Base-by-base conservation (phyloP, 108 stramenopile species). In the Cyclotella choctawhatcheeana region DNA sequence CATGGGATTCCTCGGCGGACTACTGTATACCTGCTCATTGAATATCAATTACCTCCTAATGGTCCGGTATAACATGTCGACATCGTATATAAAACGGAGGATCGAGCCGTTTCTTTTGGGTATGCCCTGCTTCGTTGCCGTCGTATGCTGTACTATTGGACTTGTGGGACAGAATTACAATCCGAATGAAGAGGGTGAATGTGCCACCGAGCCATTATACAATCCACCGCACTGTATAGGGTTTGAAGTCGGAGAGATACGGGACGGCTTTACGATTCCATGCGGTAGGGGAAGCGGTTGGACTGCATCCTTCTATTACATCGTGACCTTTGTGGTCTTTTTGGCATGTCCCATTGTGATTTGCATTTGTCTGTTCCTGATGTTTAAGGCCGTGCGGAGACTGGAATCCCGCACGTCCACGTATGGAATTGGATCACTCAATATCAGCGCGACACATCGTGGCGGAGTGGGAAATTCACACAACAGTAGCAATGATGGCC, bases 81-180 rank as follows among this genome's bases (percentile, higher is more conserved):
- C 52, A 3, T 3, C 21, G 5, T 67, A 53, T n/a, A 67, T 67
- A 13, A 6, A 8, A 26, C 16, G 21, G 13, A 40, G 24, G 34
- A 62, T 62, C 24, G 61, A 62, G 18, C 61, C 61, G 3, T 62
- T 62, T 62, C 35, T 62, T 22, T 35, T 25, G 35, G 61, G 61
- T 25, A 20, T 62, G 7, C 61, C 61, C 13, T 5, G 10, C 5
- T 27, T 44, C 3, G 17, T 62, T 16, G 40, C 34, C 4, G 21
- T 62, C 35, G 16, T 17, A 7, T 20, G 10, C 6, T 3, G 17
- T 44, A 44, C 20, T 44, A 40, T 44, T 4, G 21, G 10, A 8
- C 32, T 62, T 5, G 5, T 32, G 17, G 12, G 10, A 3, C 10
- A 40, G 10, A 62, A 62, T 62, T 8, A 40, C 34, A 62, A 62